phyloP scores from a whole-genome alignment of 2,329 filamentous ascomycete genomes.

The Lachnum nothofagi region DNA sequence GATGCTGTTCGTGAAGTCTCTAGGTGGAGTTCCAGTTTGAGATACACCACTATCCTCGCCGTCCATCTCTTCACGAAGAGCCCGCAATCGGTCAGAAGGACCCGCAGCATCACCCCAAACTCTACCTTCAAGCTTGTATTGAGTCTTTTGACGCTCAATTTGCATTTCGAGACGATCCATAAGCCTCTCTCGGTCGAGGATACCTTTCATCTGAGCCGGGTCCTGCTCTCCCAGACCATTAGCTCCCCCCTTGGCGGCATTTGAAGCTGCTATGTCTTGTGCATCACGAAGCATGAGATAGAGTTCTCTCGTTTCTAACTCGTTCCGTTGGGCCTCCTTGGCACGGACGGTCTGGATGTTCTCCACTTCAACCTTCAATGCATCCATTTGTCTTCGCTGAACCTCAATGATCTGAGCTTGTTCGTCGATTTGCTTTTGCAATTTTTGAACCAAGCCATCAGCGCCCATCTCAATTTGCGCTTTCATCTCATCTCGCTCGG shows the following conservation, averaged over 20 bases:
- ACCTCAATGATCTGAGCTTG: constrained; percentile 87
- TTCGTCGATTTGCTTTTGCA: constrained; percentile 91
- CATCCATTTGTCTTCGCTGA: constrained; percentile 77
- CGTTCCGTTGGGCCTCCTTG: constrained; percentile 88
- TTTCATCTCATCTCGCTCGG: constrained; percentile 92
- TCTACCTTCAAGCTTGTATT: constrained; percentile 92
- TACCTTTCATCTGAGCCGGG: constrained; percentile 77
- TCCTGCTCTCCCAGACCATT: constrained; percentile 55
- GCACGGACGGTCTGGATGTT: constrained; percentile 79
- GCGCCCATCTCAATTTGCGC: constrained; percentile 84
- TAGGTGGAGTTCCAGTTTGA: constrained; percentile 42
- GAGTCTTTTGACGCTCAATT: constrained; percentile 92
- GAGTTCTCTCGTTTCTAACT: constrained; percentile 90
- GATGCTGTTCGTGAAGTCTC: constrained; percentile 65
- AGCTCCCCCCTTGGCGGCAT: constrained; percentile 57
- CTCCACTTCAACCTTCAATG: constrained; percentile 82
- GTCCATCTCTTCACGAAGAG: constrained; percentile 93
- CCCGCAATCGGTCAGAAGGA: constrained; percentile 85
- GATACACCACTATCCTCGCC: constrained; percentile 43
- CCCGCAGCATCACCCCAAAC: constrained; percentile 78
- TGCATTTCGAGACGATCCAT: constrained; percentile 95
- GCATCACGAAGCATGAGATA: constrained; percentile 98
- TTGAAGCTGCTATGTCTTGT: constrained; percentile 89
- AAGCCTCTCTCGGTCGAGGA: constrained; percentile 83
- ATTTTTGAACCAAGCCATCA: constrained; percentile 84